Evolutionary conservation across 202 grass and related monocot species (phyloP), one percentile per base, ranked within the genome.

Genomic region (Setaria viridis): DNA sequence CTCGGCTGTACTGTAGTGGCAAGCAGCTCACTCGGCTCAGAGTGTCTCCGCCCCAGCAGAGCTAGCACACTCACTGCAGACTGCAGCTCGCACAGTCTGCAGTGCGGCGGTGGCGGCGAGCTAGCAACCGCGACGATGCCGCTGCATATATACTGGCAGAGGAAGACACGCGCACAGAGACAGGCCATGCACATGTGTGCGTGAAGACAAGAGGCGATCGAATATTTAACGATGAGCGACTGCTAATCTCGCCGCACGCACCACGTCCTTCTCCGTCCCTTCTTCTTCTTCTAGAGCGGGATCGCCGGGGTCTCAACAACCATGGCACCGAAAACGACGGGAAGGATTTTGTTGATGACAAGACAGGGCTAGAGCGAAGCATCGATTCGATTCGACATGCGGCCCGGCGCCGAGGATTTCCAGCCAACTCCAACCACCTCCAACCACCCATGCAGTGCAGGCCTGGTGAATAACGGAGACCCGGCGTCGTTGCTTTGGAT

Each of bases 341-440:
- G 6, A 56, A 56, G 70, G 70, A 80, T 71, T 81, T 76, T 29
- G 87, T 4, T 41, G 84, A 87, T 54, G 62, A 46, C 80, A 81
- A 91, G 6, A 55, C 4, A n/a, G 4, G 14, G 32, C 5, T 74
- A 58, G 20, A 14, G 30, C 30, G 62, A 65, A 46, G 32, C 8
- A 14, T 64, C 65, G 11, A 57, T 64, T 64, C 65, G 11, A 57
- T 64, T 63, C 37, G 34, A 11, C 42, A 12, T 20, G 57, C 57
- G 10, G 3, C 53, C 16, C 53, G 53, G 54, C 54, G 55, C 55
- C 55, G 29, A 33, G 60, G 60, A 43, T 72, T 91, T 87, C 89
- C 70, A 69, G 89, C 89, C 89, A 91, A 91, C 89, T 91, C 81
- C 82, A 91, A 65, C 89, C 15, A 91, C 76, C 34, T 48, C 65